Base-by-base conservation (phyloP, 192 early-diverging fungal species). In the Umbelopsis sp. region DNA sequence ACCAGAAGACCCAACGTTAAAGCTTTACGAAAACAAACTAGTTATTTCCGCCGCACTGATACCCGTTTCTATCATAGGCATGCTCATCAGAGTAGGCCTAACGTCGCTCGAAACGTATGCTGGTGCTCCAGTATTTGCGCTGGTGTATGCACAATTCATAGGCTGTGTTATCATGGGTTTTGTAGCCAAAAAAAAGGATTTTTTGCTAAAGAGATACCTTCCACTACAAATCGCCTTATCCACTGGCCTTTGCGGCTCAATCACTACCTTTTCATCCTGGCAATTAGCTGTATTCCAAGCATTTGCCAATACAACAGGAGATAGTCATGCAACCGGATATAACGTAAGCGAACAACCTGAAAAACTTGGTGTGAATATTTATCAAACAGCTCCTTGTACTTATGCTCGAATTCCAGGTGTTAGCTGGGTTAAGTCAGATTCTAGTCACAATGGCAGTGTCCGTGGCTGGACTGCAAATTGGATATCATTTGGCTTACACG, bases 261-360 rank as follows among this genome's bases (percentile, higher is more conserved):
- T 94, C 10, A 94, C 92, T 0, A 91, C 91, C 1, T 94, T 94
- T 67, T 94, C 92, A 15, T 90, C 90, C 1, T 94, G 91, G 91
- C 86, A 86, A 65, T 70, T 91, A 41, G 82, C 72, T 6, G 79
- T 85, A 3, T 90, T 87, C 65, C 30, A 74, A 44, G 78, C 77
- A 33, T 70, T 86, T 35, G 69, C 80, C 37, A 83, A 85, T 66
- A 69, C 74, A 1, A 1, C 49, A 53, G 73, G 41, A 18, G 41
- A 66, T 35, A 7, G 45, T 23, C 78, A 76, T 18, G 64, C 66
- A 20, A 72, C 45, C 13, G 61, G 79, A 8, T 73, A 87, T 22
- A 83, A 85, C 72, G 79, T 85, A 72, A 70, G 68, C 44, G 35
- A n/a, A 6, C 23, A 22, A 7, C 35, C 35, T 49, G 47, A 11